A percentile compares a stretch with the other conserved stretches of the same genome.
Evolutionary conservation across 805 yeast genomes (phyloP).

Genomic region (Diddensiella santjacobensis): DNA sequence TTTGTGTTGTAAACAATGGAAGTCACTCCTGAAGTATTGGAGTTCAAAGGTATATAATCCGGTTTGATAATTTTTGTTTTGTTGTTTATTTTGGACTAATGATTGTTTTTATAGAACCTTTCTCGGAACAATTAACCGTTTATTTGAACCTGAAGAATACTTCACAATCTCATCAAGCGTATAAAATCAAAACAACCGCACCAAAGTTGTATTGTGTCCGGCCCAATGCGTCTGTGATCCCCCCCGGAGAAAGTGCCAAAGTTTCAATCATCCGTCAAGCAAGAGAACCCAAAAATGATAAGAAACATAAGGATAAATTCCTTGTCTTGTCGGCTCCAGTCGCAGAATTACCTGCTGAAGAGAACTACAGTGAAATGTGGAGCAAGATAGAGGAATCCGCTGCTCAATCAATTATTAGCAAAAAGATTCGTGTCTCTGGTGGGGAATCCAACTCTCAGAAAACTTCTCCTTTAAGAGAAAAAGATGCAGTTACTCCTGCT

Average conservation of each 20-base stretch:
- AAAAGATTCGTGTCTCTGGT: constrained; percentile 57
- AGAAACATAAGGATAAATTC: constrained; percentile 88
- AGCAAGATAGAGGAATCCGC: constrained; percentile 57
- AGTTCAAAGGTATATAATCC: constrained; percentile 65
- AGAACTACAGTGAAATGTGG: constrained; percentile 60
- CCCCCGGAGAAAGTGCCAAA: constrained; percentile 67
- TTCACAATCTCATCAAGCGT: constrained; percentile 62
- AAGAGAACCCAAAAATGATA: constrained; percentile 63
- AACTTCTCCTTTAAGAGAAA: background rate
- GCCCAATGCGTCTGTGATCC: constrained; percentile 83
- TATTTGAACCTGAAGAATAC: constrained; percentile 53
- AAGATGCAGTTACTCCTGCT: background rate
- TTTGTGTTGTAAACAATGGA: constrained; percentile 44
- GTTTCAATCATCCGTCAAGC: constrained; percentile 85
- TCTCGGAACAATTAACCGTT: constrained; percentile 67
- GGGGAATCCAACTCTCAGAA: background rate
- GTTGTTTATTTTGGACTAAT: background rate
- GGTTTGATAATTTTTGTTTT: too few relatives aligned
- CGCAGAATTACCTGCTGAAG: constrained; percentile 42
- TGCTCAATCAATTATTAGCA: constrained; percentile 39
- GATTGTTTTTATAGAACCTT: constrained; percentile 54
- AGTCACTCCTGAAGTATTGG: constrained; percentile 67
- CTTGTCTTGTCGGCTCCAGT: constrained; percentile 83
- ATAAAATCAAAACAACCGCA: constrained; percentile 97
- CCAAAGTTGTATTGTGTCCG: constrained; percentile 93